Base-by-base conservation (phyloP, 768 basidiomycete species). In the Leccinellum luteum region DNA sequence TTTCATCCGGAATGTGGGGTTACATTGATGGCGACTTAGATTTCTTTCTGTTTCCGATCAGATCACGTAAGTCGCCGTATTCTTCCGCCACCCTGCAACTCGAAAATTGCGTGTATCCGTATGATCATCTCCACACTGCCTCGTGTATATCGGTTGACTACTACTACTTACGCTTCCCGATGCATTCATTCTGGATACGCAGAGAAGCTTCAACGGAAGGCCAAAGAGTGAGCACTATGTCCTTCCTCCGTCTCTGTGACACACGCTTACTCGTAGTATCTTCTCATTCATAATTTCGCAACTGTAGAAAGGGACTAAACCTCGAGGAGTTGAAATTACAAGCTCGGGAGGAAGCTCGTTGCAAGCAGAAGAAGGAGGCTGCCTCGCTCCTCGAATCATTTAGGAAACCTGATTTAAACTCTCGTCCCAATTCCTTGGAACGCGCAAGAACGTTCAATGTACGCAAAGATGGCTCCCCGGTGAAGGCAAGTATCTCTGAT, bases 381-480 rank as follows among this genome's bases (percentile, higher is more conserved):
- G 55, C 55, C 2, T 28, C 61, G 2, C 52, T 62, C 45, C 21
- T 68, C 3, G 56, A 62, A 3, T 62, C 60, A 12, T 52, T 62
- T 27, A 61, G 19, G 32, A 70, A 51, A 30, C 58, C 21, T 45
- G 64, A 53, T n/a, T 35, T 25, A 15, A 64, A 59, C 34, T 54
- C 62, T 41, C 45, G 43, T 21, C 28, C 61, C 9, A 44, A 44
- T 58, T 38, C 57, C 30, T 13, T 27, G 3, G 32, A 59, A 31
- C 27, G 51, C 34, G 19, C 68, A 35, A 48, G 51, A 45, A 41
- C 28, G 43, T 58, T 54, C 21, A 62, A 49, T 19, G 58, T 62
- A 28, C 81, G 86, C 38, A 85, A 80, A 63, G 89, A 90, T 65
- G 81, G 81, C 54, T 83, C 87, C 17, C 88, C 89, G 6, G 73